Evolutionary conservation across 441 rosid species (phyloP).

Genomic region (Capsella rubella): DNA sequence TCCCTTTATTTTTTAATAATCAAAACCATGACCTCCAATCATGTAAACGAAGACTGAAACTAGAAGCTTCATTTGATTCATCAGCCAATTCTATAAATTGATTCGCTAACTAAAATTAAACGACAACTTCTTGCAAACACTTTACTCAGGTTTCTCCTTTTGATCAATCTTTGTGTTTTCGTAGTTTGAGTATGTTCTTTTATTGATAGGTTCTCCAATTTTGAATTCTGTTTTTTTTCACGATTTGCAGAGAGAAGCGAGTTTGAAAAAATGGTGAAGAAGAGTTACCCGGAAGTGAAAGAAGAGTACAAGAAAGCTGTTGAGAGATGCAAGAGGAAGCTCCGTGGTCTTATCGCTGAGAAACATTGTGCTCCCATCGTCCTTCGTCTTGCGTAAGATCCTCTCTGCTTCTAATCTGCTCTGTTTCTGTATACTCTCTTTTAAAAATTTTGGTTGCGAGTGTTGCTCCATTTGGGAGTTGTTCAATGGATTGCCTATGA

Average conservation of each 20-base stretch:
- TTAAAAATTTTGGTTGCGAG: not conserved
- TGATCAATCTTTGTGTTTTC: not conserved
- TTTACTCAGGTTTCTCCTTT: not conserved
- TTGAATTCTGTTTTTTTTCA: not conserved
- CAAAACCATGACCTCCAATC: constrained; percentile 28
- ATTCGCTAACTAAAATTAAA: not conserved
- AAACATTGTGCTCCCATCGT: constrained; percentile 67
- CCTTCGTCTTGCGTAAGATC: constrained; percentile 61
- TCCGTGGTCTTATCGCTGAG: constrained; percentile 62
- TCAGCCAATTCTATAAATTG: constrained; percentile 10
- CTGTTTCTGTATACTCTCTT: not conserved
- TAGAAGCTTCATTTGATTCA: constrained; percentile 39
- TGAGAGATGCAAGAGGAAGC: constrained; percentile 57
- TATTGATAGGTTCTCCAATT: not conserved
- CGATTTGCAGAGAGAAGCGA: constrained; percentile 12
- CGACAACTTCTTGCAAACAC: not conserved
- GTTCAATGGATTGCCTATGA: not conserved
- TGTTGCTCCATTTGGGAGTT: not conserved
- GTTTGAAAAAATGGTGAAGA: constrained; percentile 47
- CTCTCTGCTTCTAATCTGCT: not conserved
- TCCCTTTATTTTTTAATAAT: not conserved
- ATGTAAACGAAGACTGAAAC: not conserved
- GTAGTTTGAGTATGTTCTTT: not conserved
- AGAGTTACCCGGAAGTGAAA: constrained; percentile 55
- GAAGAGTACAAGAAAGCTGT: constrained; percentile 60